These are phyloP conservation scores for Ettlia oleoabundans DNA, from an alignment of 139 green algal species.

Conservation along the genomic window DNA sequence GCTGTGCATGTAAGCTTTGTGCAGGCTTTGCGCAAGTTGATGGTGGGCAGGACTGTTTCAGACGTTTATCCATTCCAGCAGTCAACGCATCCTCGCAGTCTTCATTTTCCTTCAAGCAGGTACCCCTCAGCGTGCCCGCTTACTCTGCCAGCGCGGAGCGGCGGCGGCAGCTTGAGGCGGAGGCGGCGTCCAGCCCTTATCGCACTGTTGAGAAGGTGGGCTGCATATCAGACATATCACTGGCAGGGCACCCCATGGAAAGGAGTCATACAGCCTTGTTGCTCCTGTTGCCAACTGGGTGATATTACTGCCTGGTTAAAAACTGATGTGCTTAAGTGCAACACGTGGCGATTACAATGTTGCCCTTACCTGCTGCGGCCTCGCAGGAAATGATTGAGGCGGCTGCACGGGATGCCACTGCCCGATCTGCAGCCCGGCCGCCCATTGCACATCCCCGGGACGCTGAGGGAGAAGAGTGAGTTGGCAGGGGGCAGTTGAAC, in stretches of 20 bases:
- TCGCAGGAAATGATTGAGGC: conserved; percentile 11
- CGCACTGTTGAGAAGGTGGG: conserved; percentile 28
- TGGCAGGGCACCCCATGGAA: no score
- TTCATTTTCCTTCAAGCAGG: background rate
- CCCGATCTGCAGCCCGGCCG: conserved; percentile 7
- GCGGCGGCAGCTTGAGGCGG: conserved; percentile 9
- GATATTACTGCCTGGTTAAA: no score
- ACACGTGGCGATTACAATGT: no score
- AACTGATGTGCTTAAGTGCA: no score
- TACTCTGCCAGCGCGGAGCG: background rate
- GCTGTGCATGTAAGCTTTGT: background rate
- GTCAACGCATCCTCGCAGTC: background rate
- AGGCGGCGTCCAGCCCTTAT: conserved; percentile 23
- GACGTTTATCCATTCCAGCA: background rate
- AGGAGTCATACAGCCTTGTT: no score
- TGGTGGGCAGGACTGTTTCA: background rate
- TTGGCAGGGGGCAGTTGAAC: no score
- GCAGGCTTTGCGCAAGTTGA: background rate
- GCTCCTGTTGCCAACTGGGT: no score
- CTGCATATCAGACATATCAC: no score
- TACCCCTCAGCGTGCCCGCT: background rate
- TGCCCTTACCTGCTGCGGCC: no score
- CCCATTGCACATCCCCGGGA: background rate
- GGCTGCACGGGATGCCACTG: background rate
- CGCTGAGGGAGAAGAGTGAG: conserved; percentile 19